A percentile compares a stretch with the other conserved stretches of the same genome.
Evolutionary conservation across 257 asterid genomes (phyloP).

Genomic region (Penstemon davidsonii): DNA sequence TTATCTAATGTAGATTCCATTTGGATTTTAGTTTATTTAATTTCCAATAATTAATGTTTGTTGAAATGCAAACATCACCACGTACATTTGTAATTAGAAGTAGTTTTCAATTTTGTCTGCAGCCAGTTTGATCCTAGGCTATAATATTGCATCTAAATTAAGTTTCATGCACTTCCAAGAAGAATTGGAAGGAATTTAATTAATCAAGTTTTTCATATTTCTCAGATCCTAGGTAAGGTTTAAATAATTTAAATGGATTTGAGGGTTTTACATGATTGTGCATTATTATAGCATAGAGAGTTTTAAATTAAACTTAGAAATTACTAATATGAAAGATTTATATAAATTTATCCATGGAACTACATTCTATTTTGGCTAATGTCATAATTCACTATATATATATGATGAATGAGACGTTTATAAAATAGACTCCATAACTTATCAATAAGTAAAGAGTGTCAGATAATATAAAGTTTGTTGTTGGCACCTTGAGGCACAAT

Average conservation of each 20-base stretch:
- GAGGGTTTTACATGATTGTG: background rate
- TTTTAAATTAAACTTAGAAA: too few relatives aligned
- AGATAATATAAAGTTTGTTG: background rate
- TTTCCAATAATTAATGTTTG: slow-evolving; percentile 16
- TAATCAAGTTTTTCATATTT: too few relatives aligned
- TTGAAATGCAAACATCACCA: slow-evolving; percentile 28
- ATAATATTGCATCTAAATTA: background rate
- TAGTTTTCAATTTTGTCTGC: slow-evolving; percentile 18
- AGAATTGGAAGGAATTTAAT: slow-evolving; percentile 24
- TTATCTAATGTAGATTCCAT: slow-evolving; percentile 33
- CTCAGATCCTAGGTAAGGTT: slow-evolving; percentile 13
- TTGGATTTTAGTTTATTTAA: background rate
- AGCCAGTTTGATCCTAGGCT: slow-evolving; percentile 27
- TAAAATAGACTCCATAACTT: background rate
- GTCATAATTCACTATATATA: too few relatives aligned
- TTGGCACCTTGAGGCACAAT: background rate
- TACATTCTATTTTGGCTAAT: too few relatives aligned
- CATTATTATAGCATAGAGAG: too few relatives aligned
- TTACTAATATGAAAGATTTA: too few relatives aligned
- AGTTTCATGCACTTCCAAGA: slow-evolving; percentile 26
- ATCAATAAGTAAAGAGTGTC: background rate
- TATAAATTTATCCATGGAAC: too few relatives aligned
- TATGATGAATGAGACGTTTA: too few relatives aligned
- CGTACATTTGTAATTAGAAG: background rate
- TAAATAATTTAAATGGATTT: slow-evolving; percentile 3